Base-by-base conservation (phyloP, 257 asterid genomes). In the Petunia secreta region DNA sequence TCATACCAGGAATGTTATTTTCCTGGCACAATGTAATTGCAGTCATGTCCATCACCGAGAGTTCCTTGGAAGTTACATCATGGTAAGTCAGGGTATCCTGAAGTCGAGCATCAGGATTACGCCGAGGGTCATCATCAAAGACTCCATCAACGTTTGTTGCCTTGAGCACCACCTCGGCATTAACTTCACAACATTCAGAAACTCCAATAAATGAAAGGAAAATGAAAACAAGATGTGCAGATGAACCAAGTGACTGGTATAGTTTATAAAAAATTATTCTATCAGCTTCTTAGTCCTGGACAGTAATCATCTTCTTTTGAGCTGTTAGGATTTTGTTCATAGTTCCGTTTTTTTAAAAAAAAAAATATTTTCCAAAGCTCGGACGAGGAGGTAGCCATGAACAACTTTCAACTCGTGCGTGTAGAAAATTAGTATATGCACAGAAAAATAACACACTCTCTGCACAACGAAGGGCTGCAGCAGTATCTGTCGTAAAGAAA, bases 401-500 rank as follows among this genome's bases (percentile, higher is more conserved):
- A 25, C 60, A 41, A 48, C 60, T 46, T 71, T 34, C 46, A 34
- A 60, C 34, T 48, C 60, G 48, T 48, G 77, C 60, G 11, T 10
- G 60, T 25, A 25, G 34, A 71, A 34, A 25, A 71, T 48, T 60
- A 9, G 77, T 46, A 71, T 25, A 59, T 16, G 77, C 60, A 34
- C 46, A 79, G 78, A 79, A 11, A 54, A 13, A 62, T 63, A 60
- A 90, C 97, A 84, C 86, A 95, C 98, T 95, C 93, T 95, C 99
- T 4, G 99, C 98, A 85, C 89, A 85, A 78, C 99, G 90, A 80
- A 95, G 97, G 53, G 98, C 98, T 8, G 99, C 99, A 50, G 99
- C 99, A 81, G 98, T 95, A 80, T 95, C 99, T 10, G 99, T 95
- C n/a, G 99, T 93, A 93, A 95, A 95, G 92, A 95, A 94, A 66